These are phyloP conservation scores for Penicillium sp. DNA, from an alignment of 2,329 filamentous ascomycete species.

Conservation along the genomic window DNA sequence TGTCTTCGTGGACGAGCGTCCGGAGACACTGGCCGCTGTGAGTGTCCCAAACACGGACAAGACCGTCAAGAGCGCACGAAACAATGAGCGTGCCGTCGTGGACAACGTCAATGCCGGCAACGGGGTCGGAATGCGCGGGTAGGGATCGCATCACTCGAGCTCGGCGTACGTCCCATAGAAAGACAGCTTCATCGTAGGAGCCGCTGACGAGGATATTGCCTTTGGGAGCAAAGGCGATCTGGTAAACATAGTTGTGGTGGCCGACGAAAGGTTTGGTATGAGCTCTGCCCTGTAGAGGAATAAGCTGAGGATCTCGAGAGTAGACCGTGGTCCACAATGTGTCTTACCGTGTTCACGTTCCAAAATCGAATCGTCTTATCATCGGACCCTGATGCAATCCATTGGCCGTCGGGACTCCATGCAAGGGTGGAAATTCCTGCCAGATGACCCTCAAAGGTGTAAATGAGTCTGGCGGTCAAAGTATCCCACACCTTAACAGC, in stretches of 20 bases:
- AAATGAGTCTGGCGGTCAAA: slow-evolving; percentile 70
- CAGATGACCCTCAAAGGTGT: slow-evolving; percentile 89
- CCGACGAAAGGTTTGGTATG: slow-evolving; percentile 66
- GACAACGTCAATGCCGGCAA: slow-evolving; percentile 89
- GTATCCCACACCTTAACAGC: slow-evolving; percentile 92
- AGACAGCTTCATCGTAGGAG: slow-evolving; percentile 95
- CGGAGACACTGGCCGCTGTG: slow-evolving; percentile 90
- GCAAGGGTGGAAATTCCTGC: slow-evolving; percentile 87
- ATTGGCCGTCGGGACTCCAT: slow-evolving; percentile 89
- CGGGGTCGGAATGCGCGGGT: slow-evolving; percentile 92
- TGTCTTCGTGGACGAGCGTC: slow-evolving; percentile 94
- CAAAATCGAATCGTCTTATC: slow-evolving; percentile 95
- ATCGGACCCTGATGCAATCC: slow-evolving; percentile 86
- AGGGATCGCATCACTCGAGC: slow-evolving; percentile 84
- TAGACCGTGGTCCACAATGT: not conserved
- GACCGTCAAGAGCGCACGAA: slow-evolving; percentile 84
- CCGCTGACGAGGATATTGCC: slow-evolving; percentile 95
- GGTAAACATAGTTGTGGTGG: slow-evolving; percentile 96
- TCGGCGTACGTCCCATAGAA: slow-evolving; percentile 91
- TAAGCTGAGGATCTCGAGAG: not conserved
- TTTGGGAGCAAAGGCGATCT: slow-evolving; percentile 92
- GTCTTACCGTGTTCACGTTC: slow-evolving; percentile 60
- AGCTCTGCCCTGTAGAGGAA: slow-evolving; percentile 48
- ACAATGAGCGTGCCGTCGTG: slow-evolving; percentile 87
- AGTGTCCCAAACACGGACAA: slow-evolving; percentile 95